Percentiles rank a stretch among this genome's conserved stretches.
These are phyloP conservation scores for Populus simonii DNA, from an alignment of 345 rosid genomes.

Conservation along the genomic window DNA sequence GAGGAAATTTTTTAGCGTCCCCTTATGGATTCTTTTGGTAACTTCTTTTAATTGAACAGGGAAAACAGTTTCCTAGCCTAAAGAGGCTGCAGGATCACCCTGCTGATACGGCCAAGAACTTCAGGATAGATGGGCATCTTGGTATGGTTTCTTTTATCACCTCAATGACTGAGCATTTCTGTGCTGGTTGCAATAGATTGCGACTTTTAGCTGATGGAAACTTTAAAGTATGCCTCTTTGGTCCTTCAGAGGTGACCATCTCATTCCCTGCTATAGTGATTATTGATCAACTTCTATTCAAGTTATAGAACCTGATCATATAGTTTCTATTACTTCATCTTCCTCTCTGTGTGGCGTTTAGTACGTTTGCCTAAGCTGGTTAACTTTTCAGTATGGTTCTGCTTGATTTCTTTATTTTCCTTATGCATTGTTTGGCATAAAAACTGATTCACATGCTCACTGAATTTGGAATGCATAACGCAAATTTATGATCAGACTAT, in stretches of 20 bases:
- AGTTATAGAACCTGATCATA: background rate
- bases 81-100: constrained; percentile 76
- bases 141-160: constrained; percentile 94
- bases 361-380: background rate
- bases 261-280: background rate
- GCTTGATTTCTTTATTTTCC: background rate
- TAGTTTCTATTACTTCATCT: background rate
- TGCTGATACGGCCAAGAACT: constrained; percentile 89
- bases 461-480: background rate
- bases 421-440: background rate
- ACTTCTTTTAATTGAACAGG: constrained; percentile 36
- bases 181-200: constrained; percentile 96
- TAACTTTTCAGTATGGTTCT: background rate
- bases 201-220: constrained; percentile 96
- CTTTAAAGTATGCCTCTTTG: constrained; percentile 98
- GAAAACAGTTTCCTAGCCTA: constrained; percentile 43
- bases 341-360: background rate
- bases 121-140: constrained; percentile 67
- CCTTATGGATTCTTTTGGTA: constrained; percentile 5
- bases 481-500: background rate
- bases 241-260: constrained; percentile 76
- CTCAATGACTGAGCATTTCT: constrained; percentile 95
- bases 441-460: no score
- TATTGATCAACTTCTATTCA: background rate
- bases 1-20: constrained; percentile 5